phyloP scores from a whole-genome alignment of 2,329 filamentous ascomycete species.

The Trichoderma gracile region DNA sequence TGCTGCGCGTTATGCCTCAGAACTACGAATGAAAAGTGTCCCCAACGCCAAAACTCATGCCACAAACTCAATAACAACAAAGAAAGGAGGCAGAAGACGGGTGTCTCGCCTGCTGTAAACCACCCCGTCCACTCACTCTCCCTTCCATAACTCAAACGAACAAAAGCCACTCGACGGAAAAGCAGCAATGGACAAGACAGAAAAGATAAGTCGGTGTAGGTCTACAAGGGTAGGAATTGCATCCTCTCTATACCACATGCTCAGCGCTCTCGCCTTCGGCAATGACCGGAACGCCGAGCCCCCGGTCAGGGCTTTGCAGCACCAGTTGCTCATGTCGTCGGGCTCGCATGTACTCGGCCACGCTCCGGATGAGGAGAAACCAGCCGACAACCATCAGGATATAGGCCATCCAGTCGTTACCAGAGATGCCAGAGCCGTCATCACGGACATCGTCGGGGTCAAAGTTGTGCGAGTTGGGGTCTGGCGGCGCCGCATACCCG shows the following conservation, averaged over 20 bases:
- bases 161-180: too few relatives aligned
- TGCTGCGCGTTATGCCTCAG: slow-evolving; percentile 25
- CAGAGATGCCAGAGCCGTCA: slow-evolving; percentile 59
- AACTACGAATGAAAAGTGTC: slow-evolving; percentile 13
- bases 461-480: slow-evolving; percentile 90
- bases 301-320: slow-evolving; percentile 86
- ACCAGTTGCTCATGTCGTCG: slow-evolving; percentile 91
- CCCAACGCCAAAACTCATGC: slow-evolving; percentile 22
- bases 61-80: neutral
- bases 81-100: neutral
- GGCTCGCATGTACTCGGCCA: slow-evolving; percentile 85
- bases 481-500: slow-evolving; percentile 68
- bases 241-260: slow-evolving; percentile 62
- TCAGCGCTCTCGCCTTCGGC: slow-evolving; percentile 81
- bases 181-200: too few relatives aligned
- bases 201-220: slow-evolving; percentile 24
- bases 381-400: slow-evolving; percentile 94
- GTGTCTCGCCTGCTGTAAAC: neutral
- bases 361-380: slow-evolving; percentile 94
- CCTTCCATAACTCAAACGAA: neutral
- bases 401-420: slow-evolving; percentile 88
- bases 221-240: slow-evolving; percentile 4
- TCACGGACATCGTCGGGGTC: slow-evolving; percentile 68
- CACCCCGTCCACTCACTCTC: neutral
- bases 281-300: slow-evolving; percentile 80